Base-by-base conservation (phyloP, 257 asterid genomes). In the Eucommia ulmoides region DNA sequence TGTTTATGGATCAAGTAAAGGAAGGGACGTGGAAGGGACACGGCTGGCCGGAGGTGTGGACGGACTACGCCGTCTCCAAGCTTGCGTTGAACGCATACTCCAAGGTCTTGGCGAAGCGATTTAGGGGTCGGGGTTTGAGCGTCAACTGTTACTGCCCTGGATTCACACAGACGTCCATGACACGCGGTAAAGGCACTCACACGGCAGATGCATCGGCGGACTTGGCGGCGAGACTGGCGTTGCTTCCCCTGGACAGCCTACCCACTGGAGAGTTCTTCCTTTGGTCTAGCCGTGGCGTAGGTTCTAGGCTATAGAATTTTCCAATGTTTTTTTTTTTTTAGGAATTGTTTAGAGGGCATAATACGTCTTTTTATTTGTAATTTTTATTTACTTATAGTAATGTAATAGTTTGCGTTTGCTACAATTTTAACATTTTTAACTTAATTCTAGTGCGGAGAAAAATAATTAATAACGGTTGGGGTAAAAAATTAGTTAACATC, bases 31-130 rank as follows among this genome's bases (percentile, higher is more conserved):
- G 93, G 84, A 22, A 65, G 65, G 68, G 45, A 21, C 63, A 71
- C 22, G 95, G 95, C 11, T 84, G 95, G 95, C 93, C 95, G 2
- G 52, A 66, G 48, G 63, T 79, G 2, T 84, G 95, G 95, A 79
- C 91, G 1, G 95, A 84, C 35, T 81, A 84, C 54, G 75, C 95
- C 16, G 83, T 84, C 19, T 84, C 95, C 22, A 84, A 84, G 50
- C 59, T 84, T 61, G 93, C 83, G 1, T 67, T 84, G 0, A 79
- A 79, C 69, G 76, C 93, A 22, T 79, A 81, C 50, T 65, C 95
- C 3, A 68, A 59, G 46, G 42, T 84, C 14, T 45, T 84, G 58
- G 80, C 95, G n/a, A 66, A 60, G 21, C 75, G 76, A 22, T 70
- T 51, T 55, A 33, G 55, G 9, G 64, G 58, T 0, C 18, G 25